Evolutionary conservation across 2,329 filamentous ascomycete genomes (phyloP).

Genomic region (Pseudohalonectria lignicola): DNA sequence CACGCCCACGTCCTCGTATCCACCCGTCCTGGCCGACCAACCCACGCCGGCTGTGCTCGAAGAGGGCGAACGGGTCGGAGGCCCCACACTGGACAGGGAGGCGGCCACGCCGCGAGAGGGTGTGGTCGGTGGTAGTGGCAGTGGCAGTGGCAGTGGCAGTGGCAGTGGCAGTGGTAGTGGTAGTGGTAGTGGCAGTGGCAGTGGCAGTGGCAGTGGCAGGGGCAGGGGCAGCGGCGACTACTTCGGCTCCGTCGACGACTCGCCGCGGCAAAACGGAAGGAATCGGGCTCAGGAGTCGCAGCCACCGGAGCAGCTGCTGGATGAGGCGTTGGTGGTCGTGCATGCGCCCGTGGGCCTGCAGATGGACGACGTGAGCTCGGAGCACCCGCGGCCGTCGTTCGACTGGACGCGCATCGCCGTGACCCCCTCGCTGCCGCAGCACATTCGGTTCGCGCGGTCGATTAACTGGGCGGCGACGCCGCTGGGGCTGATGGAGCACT

Average conservation of each 20-base stretch:
- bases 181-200: background rate
- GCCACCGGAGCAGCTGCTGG: too few species aligned
- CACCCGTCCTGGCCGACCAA: conserved; percentile 11
- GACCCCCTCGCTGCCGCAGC: conserved; percentile 50
- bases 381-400: conserved; percentile 56
- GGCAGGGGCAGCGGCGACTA: too few species aligned
- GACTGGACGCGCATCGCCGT: conserved; percentile 71
- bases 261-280: too few species aligned
- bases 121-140: background rate
- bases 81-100: too few species aligned
- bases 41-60: too few species aligned
- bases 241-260: too few species aligned
- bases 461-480: conserved; percentile 64
- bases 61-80: too few species aligned
- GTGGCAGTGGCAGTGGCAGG: background rate
- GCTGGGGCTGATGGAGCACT: conserved; percentile 65
- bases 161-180: background rate
- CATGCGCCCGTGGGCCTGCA: too few species aligned
- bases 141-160: background rate
- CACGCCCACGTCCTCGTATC: conserved; percentile 24
- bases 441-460: conserved; percentile 62
- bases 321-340: too few species aligned
- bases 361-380: too few species aligned
- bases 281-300: too few species aligned
- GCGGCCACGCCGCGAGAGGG: too few species aligned